Evolutionary conservation across 192 early-diverging fungal genomes (phyloP).

Genomic region (Coemansia sp.): DNA sequence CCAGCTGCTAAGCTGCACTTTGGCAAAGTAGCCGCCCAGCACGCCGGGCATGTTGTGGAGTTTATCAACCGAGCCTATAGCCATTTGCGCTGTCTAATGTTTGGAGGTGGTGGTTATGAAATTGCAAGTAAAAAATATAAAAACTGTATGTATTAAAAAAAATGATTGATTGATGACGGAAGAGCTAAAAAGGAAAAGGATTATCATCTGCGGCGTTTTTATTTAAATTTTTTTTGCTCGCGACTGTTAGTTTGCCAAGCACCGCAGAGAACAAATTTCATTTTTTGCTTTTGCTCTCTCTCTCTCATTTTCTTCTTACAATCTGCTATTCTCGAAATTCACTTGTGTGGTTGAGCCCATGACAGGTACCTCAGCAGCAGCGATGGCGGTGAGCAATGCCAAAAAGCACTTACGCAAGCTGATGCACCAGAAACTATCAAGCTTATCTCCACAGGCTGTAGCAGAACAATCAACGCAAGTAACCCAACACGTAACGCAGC

Average conservation of each 20-base stretch:
- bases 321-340: background rate
- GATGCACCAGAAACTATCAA: constrained; percentile 23
- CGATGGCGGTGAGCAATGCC: constrained; percentile 6
- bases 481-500: constrained; percentile 4
- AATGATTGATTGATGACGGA: too few relatives aligned
- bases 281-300: background rate
- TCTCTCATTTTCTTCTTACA: too few relatives aligned
- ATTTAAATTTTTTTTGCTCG: too few relatives aligned
- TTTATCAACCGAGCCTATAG: background rate
- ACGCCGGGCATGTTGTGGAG: constrained; percentile 17
- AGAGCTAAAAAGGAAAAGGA: too few relatives aligned
- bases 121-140: background rate
- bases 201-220: too few relatives aligned
- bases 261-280: constrained; percentile 12
- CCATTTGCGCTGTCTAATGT: background rate
- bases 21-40: constrained; percentile 30
- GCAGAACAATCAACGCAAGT: constrained; percentile 13
- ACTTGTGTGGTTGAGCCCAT: background rate
- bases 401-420: constrained; percentile 35
- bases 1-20: constrained; percentile 38
- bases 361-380: background rate
- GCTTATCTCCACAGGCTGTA: constrained; percentile 4
- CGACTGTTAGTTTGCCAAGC: too few relatives aligned
- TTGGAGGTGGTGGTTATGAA: background rate
- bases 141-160: background rate